Evolutionary conservation across 352 stramenopile species (phyloP), one percentile per base, ranked within the genome.

Genomic region (Pseudoperonospora humuli): DNA sequence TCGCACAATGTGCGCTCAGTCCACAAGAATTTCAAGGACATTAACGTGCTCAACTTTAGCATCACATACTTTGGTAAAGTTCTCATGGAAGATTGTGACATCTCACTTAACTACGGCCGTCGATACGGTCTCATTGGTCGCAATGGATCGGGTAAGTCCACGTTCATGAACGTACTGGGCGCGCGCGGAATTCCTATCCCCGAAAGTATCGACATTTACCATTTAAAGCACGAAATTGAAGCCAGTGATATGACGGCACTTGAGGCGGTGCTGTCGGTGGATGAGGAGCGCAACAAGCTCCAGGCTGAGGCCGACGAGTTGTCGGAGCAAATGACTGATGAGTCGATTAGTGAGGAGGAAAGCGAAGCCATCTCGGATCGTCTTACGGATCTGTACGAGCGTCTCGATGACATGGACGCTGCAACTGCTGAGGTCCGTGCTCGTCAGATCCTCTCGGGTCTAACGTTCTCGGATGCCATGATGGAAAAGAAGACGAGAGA

Each of bases 71-170:
- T 96, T 68, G 94, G 94, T 41, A 97, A 96, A 52, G 78, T 95
- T 33, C 69, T 99, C 24, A 71, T 99, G 55, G 94, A 98, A 56
- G 93, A 96, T 57, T 97, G 90, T 38, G 85, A 95, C 41, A 90
- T 98, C 41, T 82, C 96, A 47, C 75, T 99, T 43, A 99, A 98
- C 78, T 97, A 96, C 64, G 96, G 96, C 20, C 95, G 96, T 57
- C 89, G 95, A 4, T 99, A 99, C 60, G 95, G 88, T 14, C 71
- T 99, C 17, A 96, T 98, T 40, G 95, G 96, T 15, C 77, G 89
- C 50, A 99, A 99, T 69, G 94, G 94, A 3, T 96, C 71, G 17
- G 94, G 94, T 54, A 98, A 98, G 57, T 95, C 84, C 6, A 99
- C 96, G 14, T 89, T 99, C 42, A 95, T 98, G 81, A 95, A 97